These are phyloP conservation scores for Penicillium rolfsii DNA, from an alignment of 2,329 filamentous ascomycete species.

Conservation along the genomic window DNA sequence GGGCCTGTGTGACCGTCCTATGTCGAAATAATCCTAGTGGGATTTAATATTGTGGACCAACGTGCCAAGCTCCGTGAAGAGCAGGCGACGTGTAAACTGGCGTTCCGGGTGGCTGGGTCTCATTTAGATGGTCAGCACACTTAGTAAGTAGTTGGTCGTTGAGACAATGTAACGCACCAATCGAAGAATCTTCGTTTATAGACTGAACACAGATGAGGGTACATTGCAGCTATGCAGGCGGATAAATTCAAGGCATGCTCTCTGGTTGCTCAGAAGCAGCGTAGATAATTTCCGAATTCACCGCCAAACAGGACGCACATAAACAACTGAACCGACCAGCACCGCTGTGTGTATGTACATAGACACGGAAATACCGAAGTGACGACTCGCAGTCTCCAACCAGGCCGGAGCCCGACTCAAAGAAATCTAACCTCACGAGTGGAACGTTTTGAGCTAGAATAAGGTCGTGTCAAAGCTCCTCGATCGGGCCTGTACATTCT, in stretches of 20 bases:
- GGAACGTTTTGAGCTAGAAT: background rate
- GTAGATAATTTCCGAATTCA: background rate
- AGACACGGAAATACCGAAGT: background rate
- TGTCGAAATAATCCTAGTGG: background rate
- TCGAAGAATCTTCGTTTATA: background rate
- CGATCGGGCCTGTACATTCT: conserved; percentile 11
- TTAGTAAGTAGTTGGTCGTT: background rate
- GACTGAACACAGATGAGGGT: background rate
- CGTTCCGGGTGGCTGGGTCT: background rate
- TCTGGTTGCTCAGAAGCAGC: background rate
- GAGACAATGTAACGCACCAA: background rate
- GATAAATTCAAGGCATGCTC: background rate
- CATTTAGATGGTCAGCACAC: background rate
- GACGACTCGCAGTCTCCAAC: background rate
- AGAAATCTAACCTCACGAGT: background rate
- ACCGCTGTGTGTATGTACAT: background rate
- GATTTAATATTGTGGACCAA: conserved; percentile 9
- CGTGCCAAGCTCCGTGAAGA: conserved; percentile 6
- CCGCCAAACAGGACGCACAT: background rate
- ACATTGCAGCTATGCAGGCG: background rate
- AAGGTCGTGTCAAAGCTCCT: background rate
- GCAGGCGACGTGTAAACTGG: conserved; percentile 4
- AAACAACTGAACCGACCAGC: background rate
- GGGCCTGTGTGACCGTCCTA: background rate
- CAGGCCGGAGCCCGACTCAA: background rate